Conservation (phyloP, 2,329 filamentous ascomycete genomes). For the Colletotrichum chlorophyti region DNA sequence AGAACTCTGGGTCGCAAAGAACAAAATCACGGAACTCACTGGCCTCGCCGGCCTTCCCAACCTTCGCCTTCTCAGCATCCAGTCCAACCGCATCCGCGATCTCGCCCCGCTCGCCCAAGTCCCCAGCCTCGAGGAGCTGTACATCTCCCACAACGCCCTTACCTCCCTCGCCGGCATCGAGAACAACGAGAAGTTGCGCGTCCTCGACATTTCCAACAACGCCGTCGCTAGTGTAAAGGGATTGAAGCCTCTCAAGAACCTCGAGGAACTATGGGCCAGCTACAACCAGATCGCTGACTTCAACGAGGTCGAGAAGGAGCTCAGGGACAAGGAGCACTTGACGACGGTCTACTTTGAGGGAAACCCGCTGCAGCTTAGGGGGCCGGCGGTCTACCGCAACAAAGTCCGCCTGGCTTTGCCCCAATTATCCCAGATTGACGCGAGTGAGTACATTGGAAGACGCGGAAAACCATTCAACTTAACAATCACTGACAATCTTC, state of each 20-base stretch:
- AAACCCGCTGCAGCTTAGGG: conserved; percentile 82
- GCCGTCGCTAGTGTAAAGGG: conserved; percentile 78
- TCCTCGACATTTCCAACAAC: conserved; percentile 92
- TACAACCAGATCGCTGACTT: conserved; percentile 86
- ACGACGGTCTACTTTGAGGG: conserved; percentile 97
- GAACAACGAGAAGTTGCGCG: conserved; percentile 69
- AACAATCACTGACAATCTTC: neutral
- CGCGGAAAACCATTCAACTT: too few relatives aligned
- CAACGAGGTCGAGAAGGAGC: conserved; percentile 77
- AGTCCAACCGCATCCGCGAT: conserved; percentile 88
- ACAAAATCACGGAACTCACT: conserved; percentile 87
- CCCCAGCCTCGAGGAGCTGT: conserved; percentile 85
- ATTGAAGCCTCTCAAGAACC: conserved; percentile 68
- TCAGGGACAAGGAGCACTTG: conserved; percentile 80
- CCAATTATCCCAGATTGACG: conserved; percentile 92
- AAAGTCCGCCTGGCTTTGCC: conserved; percentile 90
- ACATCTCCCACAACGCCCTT: conserved; percentile 94
- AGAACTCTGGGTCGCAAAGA: conserved; percentile 94
- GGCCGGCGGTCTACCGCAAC: conserved; percentile 89
- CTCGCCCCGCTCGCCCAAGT: conserved; percentile 79
- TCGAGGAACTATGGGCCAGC: conserved; percentile 95
- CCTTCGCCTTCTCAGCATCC: conserved; percentile 88
- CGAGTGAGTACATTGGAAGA: conserved; percentile 72
- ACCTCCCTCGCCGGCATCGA: conserved; percentile 78
- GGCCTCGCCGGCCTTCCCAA: conserved; percentile 78